These are phyloP conservation scores for Rhizopus arrhizus DNA, from an alignment of 371 early-diverging fungal species.

Conservation along the genomic window DNA sequence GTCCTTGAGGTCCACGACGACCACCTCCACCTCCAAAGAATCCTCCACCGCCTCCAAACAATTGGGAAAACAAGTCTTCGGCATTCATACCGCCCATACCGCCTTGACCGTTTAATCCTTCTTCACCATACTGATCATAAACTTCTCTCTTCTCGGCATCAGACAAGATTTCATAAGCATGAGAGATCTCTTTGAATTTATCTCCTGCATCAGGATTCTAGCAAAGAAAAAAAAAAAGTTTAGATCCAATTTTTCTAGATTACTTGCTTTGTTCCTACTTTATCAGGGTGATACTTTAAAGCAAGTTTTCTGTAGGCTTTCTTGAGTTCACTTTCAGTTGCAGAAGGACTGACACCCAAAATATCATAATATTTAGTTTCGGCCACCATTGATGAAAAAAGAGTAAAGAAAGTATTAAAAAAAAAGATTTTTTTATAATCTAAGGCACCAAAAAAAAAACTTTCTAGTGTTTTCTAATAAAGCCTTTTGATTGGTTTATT, in stretches of 20 bases:
- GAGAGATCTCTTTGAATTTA: slow-evolving; percentile 90
- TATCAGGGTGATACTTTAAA: slow-evolving; percentile 93
- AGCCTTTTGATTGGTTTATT: slow-evolving; percentile 15
- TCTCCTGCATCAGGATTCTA: slow-evolving; percentile 80
- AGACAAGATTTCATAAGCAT: slow-evolving; percentile 93
- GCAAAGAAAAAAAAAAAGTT: background rate
- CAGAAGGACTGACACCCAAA: slow-evolving; percentile 82
- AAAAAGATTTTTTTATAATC: background rate
- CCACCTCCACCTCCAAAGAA: slow-evolving; percentile 60
- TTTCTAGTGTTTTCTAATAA: slow-evolving; percentile 1
- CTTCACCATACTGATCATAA: slow-evolving; percentile 84
- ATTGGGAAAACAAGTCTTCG: slow-evolving; percentile 37
- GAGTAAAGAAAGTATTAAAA: background rate
- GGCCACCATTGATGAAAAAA: slow-evolving; percentile 60
- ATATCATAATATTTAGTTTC: slow-evolving; percentile 90
- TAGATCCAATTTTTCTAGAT: no score
- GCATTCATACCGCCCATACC: slow-evolving; percentile 61
- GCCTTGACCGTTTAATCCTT: slow-evolving; percentile 70
- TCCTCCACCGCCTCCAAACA: slow-evolving; percentile 73
- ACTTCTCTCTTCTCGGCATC: slow-evolving; percentile 74
- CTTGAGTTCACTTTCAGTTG: slow-evolving; percentile 82
- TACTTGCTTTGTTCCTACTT: slow-evolving; percentile 43
- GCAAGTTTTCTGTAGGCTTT: slow-evolving; percentile 93
- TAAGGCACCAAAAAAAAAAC: background rate
- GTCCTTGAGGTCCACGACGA: slow-evolving; percentile 63